Base-by-base conservation (phyloP, 1,139 yeast genomes). In the Scheffersomyces insectosa region DNA sequence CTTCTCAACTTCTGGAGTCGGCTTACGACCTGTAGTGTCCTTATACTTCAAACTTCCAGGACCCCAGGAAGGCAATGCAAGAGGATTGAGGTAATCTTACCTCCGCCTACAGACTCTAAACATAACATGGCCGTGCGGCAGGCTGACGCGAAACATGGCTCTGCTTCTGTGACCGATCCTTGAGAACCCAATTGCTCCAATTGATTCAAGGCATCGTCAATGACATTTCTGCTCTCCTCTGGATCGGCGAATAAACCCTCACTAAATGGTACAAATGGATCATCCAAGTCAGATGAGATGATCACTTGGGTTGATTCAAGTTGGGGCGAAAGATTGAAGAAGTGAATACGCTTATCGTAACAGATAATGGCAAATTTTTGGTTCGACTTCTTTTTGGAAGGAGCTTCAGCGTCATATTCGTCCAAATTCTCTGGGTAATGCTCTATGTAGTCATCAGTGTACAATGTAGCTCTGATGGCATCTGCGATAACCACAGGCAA, bases 201-300 rank as follows among this genome's bases (percentile, higher is more conserved):
- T 41, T 79, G 72, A 46, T 77, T 77, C 45, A 95, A 74, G 2
- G 93, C 81, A 45, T 79, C 82, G 40, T 85, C 88, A 42, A 93
- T 83, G 10, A 80, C 80, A 37, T 65, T 59, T 46, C 82, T 71
- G 20, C 89, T 79, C 46, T 83, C 88, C 6, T 68, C 69, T 1
- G 96, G 90, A 51, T 86, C 90, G 6, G 81, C 96, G 65, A 90
- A 90, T 32, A 91, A 64, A 0, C 97, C 98, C 1, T 77, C 79
- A 49, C 70, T 69, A 48, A 91, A 75, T 3, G 99, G 99, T 23
- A 91, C 72, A 55, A 90, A 89, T 3, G 91, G 87, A 47, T 88
- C 95, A 10, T 80, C 83, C 34, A 88, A 63, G 56, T 93, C 98
- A 20, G 85, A 71, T 37, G 87, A 79, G 5, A 88, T 75, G 30